Evolutionary conservation across 441 rosid species (phyloP).

Genomic region (Euphorbia celastroides): DNA sequence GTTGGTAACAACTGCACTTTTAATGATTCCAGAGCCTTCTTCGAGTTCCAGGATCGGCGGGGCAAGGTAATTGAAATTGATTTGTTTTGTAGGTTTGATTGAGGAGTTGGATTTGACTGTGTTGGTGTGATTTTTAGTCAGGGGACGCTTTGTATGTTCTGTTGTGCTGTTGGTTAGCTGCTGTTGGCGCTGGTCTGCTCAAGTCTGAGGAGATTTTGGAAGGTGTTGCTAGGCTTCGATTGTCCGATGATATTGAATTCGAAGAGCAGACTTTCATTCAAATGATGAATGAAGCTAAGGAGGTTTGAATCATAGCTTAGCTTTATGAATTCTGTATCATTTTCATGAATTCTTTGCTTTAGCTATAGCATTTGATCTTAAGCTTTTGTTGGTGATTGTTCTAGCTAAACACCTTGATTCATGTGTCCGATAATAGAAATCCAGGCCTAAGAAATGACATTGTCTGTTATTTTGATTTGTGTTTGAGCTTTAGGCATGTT

Average conservation of each 20-base stretch:
- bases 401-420: neutral
- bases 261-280: constrained; percentile 88
- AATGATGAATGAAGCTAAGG: constrained; percentile 72
- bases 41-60: constrained; percentile 75
- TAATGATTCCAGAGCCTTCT: constrained; percentile 78
- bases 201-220: constrained; percentile 91
- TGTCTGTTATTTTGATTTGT: no score
- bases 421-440: neutral
- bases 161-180: constrained; percentile 91
- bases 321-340: neutral
- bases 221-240: constrained; percentile 74
- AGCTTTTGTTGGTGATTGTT: neutral
- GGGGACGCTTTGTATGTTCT: constrained; percentile 92
- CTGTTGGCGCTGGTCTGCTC: constrained; percentile 91
- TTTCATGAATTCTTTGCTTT: constrained; percentile 1
- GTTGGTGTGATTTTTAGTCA: constrained; percentile 44
- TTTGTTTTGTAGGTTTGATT: neutral
- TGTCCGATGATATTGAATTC: constrained; percentile 80
- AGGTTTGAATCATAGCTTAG: constrained; percentile 38
- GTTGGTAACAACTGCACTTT: constrained; percentile 75
- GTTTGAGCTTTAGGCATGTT: no score
- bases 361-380: neutral
- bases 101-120: neutral
- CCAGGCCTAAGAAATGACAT: neutral
- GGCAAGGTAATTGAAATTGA: constrained; percentile 49